A percentile compares a stretch with the other conserved stretches of the same genome.
phyloP scores from a whole-genome alignment of 305 asterid genomes.

The Fraxinus sp. region DNA sequence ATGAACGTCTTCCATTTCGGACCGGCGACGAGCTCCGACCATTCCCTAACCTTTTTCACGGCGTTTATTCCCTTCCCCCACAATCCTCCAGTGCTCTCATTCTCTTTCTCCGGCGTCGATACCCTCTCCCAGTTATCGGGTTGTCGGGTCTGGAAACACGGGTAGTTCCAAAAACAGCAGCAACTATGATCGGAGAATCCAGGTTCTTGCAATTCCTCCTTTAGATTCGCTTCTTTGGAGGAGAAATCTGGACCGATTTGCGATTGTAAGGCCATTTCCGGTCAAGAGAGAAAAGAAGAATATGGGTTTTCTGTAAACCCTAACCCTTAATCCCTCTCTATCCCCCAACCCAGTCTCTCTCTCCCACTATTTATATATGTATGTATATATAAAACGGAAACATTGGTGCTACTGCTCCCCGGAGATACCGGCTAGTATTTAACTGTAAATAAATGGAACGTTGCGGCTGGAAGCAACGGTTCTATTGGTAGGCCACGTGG shows the following conservation, averaged over 20 bases:
- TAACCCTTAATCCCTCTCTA: slow-evolving; percentile 9
- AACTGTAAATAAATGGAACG: slow-evolving; percentile 20
- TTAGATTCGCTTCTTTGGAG: slow-evolving; percentile 18
- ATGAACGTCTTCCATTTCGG: slow-evolving; percentile 84
- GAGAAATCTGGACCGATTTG: slow-evolving; percentile 28
- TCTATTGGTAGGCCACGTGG: background rate
- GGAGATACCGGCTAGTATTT: slow-evolving; percentile 19
- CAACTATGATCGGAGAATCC: slow-evolving; percentile 39
- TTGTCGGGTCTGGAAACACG: slow-evolving; percentile 27
- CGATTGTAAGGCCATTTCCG: slow-evolving; percentile 25
- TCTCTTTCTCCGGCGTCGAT: slow-evolving; percentile 31
- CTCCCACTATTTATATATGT: slow-evolving; percentile 1
- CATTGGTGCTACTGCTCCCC: background rate
- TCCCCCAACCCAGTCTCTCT: background rate
- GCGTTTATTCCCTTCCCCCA: slow-evolving; percentile 40
- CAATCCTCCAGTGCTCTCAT: slow-evolving; percentile 32
- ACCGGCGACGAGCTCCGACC: slow-evolving; percentile 82
- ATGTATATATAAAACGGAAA: slow-evolving; percentile 24
- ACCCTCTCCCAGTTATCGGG: slow-evolving; percentile 60
- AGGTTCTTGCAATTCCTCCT: slow-evolving; percentile 36
- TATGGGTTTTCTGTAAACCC: slow-evolving; percentile 33
- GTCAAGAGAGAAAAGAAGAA: background rate
- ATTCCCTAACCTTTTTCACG: slow-evolving; percentile 50
- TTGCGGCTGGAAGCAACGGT: background rate
- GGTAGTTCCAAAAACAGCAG: slow-evolving; percentile 43